Base-by-base conservation (phyloP, 192 early-diverging fungal genomes). In the Coemansia sp. region DNA sequence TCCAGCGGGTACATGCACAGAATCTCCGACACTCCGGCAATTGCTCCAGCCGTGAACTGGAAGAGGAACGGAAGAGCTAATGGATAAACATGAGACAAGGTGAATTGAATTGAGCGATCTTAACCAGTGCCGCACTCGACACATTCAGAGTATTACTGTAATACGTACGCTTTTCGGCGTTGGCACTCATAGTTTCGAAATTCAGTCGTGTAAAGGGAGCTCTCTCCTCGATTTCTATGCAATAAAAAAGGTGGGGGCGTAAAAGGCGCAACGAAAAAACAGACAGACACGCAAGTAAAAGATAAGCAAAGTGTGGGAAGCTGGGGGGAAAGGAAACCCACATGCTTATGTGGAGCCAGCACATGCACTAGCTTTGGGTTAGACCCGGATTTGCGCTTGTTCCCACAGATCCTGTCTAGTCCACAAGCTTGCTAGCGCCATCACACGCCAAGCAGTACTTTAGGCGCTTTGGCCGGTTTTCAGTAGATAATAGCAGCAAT, bases 1-100 rank as follows among this genome's bases (percentile, higher is more conserved):
- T 96, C 94, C 56, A 97, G 83, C 14, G 95, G 95, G 79, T 94
- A 96, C 91, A 96, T 94, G 51, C 89, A 87, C 69, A 93, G 83
- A 68, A 98, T 96, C 82, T 98, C 96, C n/a, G 92, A 89, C 45
- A 90, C 85, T 34, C 92, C 92, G 14, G 92, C 92, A 51, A 93
- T 86, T 60, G 89, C 92, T 62, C 86, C 91, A 60, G 90, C 88
- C 0, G 88, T 58, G 71, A 92, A 92, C 74, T 91, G 89, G 73
- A 84, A 92, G 63, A 86, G 85, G 74, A 94, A 92, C 20, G 92
- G 91, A 63, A 93, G 84, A 28, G 88, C 85, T 86, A 81, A 61
- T 67, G 18, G 26, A n/a, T 6, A 33, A 42, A 40, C 20, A 45
- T 50, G 35, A 62, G 40, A 46, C 20, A 46, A 11, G 5, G 60